Base-by-base conservation (phyloP, 225 moss, liverwort and hornwort genomes). In the Polytrichum formosum region DNA sequence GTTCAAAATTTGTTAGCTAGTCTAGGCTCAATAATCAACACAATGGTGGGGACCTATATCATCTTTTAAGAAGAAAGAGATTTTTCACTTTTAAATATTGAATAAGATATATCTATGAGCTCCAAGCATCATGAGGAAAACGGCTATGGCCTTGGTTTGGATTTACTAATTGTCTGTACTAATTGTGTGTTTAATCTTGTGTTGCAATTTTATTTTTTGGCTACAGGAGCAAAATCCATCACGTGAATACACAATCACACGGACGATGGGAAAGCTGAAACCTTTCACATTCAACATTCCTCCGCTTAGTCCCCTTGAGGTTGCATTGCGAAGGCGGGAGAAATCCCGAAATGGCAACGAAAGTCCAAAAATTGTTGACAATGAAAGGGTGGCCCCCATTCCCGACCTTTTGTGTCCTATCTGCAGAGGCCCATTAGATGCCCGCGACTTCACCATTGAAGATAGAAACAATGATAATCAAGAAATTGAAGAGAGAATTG, bases 261-360 rank as follows among this genome's bases (percentile, higher is more conserved):
- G 94, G 31, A 98, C 94, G 4, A 91, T 95, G 69, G 91, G 90
- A 27, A 98, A 98, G 73, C 67, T 94, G 61, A 98, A 83, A 60
- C 86, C 92, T 58, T 98, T 92, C 31, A 81, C 80, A 25, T 94
- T 94, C 72, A 98, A 98, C 66, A 79, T 76, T 53, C 77, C 84
- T 55, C 75, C 80, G 21, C 75, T 75, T 23, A 85, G 90, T 78
- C 81, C 90, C 22, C 66, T 75, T 60, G 81, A 80, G 62, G 13
- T 72, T 27, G 76, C 82, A 23, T 67, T 80, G 1, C 65, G 71
- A 6, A 25, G 64, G 31, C 29, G 64, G 26, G 23, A 30, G 19
- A 72, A 25, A 6, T 20, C 26, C 27, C 86, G 78, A 46, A 67
- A 46, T 68, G 83, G 83, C 26, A 78, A 71, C 28, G 78, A 76